phyloP scores from a whole-genome alignment of 1,284 basidiomycete species.

The Cystobasidium pallidum region DNA sequence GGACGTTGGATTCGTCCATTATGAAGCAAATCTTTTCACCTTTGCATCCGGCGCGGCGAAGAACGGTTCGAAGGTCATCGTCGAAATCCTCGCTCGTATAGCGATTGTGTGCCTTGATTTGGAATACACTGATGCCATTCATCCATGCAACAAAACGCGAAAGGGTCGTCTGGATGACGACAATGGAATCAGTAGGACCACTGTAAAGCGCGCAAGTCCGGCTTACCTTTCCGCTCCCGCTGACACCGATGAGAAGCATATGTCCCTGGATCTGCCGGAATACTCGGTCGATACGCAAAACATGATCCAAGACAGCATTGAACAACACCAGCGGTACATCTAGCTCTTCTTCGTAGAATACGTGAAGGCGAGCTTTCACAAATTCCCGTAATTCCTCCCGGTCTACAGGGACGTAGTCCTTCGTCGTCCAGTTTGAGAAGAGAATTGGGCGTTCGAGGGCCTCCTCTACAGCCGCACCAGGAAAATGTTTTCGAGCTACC shows the following conservation, averaged over 20 bases:
- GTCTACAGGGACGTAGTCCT: conserved; percentile 92
- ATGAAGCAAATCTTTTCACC: conserved; percentile 99
- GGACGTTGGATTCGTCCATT: conserved; percentile 99
- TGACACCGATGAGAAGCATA: conserved; percentile 92
- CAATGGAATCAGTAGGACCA: not conserved
- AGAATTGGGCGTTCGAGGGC: conserved; percentile 86
- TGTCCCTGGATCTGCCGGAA: conserved; percentile 98
- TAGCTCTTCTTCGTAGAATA: conserved; percentile 97
- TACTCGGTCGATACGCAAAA: conserved; percentile 96
- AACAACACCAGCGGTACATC: conserved; percentile 98
- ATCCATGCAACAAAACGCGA: conserved; percentile 99
- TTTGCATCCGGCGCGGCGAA: conserved; percentile 93
- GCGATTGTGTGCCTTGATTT: conserved; percentile 98
- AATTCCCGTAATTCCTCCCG: conserved; percentile 91
- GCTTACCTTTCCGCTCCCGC: conserved; percentile 91
- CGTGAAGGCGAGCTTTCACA: conserved; percentile 89
- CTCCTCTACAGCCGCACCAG: conserved; percentile 81
- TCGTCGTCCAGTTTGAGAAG: conserved; percentile 99
- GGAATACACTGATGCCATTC: conserved; percentile 97
- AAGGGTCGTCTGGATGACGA: conserved; percentile 75
- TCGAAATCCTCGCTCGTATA: conserved; percentile 99
- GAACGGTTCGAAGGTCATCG: conserved; percentile 89
- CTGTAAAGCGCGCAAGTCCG: not conserved
- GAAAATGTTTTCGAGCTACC: conserved; percentile 87
- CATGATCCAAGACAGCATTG: conserved; percentile 97